Conservation (phyloP, 148 eudicot genomes). For the Amaranthus cruentus region DNA sequence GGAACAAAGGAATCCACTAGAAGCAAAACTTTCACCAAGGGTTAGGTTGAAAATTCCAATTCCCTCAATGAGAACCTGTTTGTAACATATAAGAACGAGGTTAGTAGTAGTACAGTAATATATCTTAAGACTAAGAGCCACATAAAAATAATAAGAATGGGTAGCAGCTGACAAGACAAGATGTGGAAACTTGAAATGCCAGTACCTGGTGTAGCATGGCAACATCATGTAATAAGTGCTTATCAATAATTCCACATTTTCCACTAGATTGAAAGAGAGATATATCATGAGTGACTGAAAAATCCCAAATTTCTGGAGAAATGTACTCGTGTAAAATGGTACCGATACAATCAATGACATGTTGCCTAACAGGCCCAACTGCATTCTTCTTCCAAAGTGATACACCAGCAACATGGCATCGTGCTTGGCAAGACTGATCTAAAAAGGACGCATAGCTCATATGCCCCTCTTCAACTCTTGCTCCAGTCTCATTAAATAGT, state of each 20-base stretch:
- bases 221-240: constrained; percentile 73
- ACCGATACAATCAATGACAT: constrained; percentile 61
- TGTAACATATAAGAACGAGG: constrained; percentile 7
- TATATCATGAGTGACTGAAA: constrained; percentile 53
- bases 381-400: constrained; percentile 41
- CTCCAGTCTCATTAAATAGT: constrained; percentile 40
- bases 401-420: constrained; percentile 19
- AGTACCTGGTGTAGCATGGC: constrained; percentile 71
- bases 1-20: constrained; percentile 80
- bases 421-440: constrained; percentile 11
- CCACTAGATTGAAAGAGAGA: constrained; percentile 39
- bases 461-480: constrained; percentile 23
- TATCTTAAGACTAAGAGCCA: not conserved
- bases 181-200: constrained; percentile 12
- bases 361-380: constrained; percentile 36
- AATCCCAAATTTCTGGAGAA: constrained; percentile 79
- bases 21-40: constrained; percentile 61
- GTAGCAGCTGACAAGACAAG: constrained; percentile 7
- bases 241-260: constrained; percentile 39
- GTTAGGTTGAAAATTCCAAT: constrained; percentile 74
- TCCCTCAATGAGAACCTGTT: constrained; percentile 88
- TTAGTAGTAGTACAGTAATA: not conserved
- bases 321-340: constrained; percentile 74
- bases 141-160: constrained; percentile 2
- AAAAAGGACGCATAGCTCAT: constrained; percentile 20